Evolutionary conservation across 169 alveolate species (phyloP).

Genomic region (Theileria parva): DNA sequence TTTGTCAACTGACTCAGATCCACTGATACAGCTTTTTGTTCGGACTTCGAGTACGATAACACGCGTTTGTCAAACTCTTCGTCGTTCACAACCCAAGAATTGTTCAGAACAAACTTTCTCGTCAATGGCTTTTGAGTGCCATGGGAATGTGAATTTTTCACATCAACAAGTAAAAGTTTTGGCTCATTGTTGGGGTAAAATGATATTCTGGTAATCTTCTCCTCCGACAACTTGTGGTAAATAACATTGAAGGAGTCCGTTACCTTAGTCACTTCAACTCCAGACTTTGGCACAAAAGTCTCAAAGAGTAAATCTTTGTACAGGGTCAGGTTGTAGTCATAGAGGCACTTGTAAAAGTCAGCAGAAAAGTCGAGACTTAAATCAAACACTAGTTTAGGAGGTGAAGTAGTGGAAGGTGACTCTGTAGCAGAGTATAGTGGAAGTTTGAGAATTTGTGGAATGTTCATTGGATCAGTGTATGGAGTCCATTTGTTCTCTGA

Average conservation of each 20-base stretch:
- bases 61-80: not conserved
- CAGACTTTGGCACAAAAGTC: conserved; percentile 4
- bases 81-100: not conserved
- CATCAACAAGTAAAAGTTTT: not conserved
- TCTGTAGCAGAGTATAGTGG: not conserved
- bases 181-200: conserved; percentile 3
- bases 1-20: not conserved
- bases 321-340: not conserved
- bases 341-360: conserved; percentile 3
- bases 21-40: not conserved
- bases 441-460: not conserved
- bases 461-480: not conserved
- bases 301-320: not conserved
- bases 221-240: not conserved
- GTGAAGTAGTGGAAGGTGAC: not conserved
- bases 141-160: not conserved
- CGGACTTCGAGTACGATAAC: not conserved
- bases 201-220: not conserved
- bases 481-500: not conserved
- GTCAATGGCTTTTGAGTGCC: not conserved
- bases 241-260: not conserved
- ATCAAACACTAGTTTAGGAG: not conserved
- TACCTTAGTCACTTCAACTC: not conserved
- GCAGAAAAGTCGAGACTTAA: not conserved
- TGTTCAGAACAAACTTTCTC: not conserved